Base-by-base conservation (phyloP, 2,329 filamentous ascomycete species). In the Kalaharituber pfeilii region DNA sequence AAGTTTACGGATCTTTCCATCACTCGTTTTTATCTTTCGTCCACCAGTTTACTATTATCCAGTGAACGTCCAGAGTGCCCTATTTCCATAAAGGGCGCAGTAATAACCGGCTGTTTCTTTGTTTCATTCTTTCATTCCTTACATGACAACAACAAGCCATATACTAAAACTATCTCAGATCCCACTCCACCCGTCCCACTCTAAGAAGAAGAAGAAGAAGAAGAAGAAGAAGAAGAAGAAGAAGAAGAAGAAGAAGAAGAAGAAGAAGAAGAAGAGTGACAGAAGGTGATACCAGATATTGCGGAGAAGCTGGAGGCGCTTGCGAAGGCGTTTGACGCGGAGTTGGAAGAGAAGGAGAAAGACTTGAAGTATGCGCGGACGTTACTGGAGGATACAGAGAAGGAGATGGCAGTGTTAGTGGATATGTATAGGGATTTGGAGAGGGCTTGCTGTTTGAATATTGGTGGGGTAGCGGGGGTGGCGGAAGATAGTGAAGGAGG, bases 301-400 rank as follows among this genome's bases (percentile, higher is more conserved):
- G 71, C 82, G 5, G 80, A 86, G 55, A 85, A 84, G 60, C 80
- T 86, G 58, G 77, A 80, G 62, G 80, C 82, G 59, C 72, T 88
- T 9, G 78, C 82, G 1, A 73, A 74, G 54, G 80, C 74, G 54
- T 86, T 86, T 64, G 85, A 91, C 56, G 77, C 81, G 26, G 83
- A 89, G 65, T 77, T 85, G 62, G 75, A 76, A 52, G 82, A 87
- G 60, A 86, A 85, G 65, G 79, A 86, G 52, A 73, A 76, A 18
- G 79, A 79, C 2, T 80, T 84, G 63, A 75, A 75, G 25, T 83
- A 84, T 65, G 81, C 81, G 2, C 77, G 77, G 50, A 73, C 78
- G 15, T 77, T 81, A 53, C 72, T 86, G 15, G 72, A 73, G 22
- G 27, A 50, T 27, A 30, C 27, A 26, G 47, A 50, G 27, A 27